Evolutionary conservation across 495 filamentous ascomycete species (phyloP).

Genomic region (Xylaria acuta): DNA sequence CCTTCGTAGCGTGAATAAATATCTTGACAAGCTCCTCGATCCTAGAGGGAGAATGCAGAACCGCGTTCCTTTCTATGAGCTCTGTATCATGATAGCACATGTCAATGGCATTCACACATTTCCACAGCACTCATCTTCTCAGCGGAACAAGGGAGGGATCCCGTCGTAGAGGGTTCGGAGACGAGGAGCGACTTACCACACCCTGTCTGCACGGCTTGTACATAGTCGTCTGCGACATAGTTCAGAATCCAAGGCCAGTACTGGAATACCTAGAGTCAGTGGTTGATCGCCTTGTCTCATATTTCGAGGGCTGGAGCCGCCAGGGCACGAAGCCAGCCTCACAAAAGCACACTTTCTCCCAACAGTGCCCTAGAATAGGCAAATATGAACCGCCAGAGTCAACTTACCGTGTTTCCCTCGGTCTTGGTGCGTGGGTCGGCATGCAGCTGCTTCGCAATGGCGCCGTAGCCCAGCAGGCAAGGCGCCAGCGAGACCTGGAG

Average conservation of each 20-base stretch:
- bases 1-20: conserved; percentile 84
- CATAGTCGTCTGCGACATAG: conserved; percentile 81
- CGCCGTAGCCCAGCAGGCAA: conserved; percentile 86
- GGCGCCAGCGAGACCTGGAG: conserved; percentile 84
- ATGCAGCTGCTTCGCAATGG: conserved; percentile 71
- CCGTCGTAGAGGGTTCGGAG: not conserved
- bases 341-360: not conserved
- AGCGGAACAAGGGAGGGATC: not conserved
- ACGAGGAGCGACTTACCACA: conserved; percentile 57
- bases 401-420: conserved; percentile 62
- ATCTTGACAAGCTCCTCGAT: conserved; percentile 83
- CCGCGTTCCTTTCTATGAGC: conserved; percentile 73
- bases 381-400: not conserved
- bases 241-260: conserved; percentile 93
- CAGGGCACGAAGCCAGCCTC: not conserved
- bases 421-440: conserved; percentile 59
- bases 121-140: not conserved
- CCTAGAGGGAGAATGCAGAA: conserved; percentile 70
- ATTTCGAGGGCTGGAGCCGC: not conserved
- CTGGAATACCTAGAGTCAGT: conserved; percentile 11
- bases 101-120: conserved; percentile 34
- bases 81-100: conserved; percentile 48
- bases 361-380: not conserved
- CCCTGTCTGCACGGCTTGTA: conserved; percentile 68
- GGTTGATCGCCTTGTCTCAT: not conserved